phyloP scores from a whole-genome alignment of 192 early-diverging fungal genomes.

The Allomyces javanicus region DNA sequence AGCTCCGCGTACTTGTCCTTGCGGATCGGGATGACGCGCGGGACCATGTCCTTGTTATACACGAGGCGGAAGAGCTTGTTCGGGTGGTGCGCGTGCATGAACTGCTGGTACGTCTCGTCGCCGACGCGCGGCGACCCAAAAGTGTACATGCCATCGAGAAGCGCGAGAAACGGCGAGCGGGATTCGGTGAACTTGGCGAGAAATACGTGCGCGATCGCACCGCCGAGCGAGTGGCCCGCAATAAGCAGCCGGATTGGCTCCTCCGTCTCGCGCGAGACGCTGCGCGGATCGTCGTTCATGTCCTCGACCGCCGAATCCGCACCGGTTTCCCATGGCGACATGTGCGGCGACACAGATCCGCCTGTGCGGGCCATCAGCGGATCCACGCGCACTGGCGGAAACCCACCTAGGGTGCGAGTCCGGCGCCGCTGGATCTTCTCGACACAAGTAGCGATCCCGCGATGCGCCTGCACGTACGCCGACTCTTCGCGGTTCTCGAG shows the following conservation, averaged over 20 bases:
- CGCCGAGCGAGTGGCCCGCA: not conserved
- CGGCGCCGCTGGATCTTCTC: too few relatives aligned
- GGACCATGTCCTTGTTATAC: not conserved
- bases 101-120: not conserved
- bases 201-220: not conserved
- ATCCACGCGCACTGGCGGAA: too few relatives aligned
- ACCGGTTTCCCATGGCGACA: too few relatives aligned
- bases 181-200: not conserved
- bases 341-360: too few relatives aligned
- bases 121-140: not conserved
- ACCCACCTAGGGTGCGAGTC: too few relatives aligned
- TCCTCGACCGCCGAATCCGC: too few relatives aligned
- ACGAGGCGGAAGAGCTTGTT: not conserved
- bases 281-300: too few relatives aligned
- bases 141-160: not conserved
- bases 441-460: not conserved
- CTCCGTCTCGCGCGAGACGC: too few relatives aligned
- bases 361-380: too few relatives aligned
- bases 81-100: not conserved
- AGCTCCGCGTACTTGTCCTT: not conserved
- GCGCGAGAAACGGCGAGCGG: not conserved
- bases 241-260: not conserved
- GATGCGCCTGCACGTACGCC: not conserved
- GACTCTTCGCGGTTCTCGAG: not conserved
- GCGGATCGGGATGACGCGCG: not conserved